These are phyloP conservation scores for Xylaria arbuscula DNA, from an alignment of 2,329 filamentous ascomycete species.

Conservation along the genomic window DNA sequence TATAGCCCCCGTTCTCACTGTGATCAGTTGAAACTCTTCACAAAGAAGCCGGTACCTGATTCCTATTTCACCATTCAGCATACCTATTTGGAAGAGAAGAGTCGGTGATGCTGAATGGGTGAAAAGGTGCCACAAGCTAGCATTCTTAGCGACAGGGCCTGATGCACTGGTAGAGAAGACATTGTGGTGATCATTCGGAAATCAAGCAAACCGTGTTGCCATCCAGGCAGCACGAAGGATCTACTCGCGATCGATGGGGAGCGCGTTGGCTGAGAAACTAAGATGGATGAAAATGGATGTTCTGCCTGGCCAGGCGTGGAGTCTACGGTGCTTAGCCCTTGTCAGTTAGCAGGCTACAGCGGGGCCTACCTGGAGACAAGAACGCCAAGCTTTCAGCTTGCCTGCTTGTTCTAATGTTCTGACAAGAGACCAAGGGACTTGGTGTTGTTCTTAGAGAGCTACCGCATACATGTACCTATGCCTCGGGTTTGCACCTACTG, in stretches of 20 bases:
- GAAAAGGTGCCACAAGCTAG: constrained; percentile 1
- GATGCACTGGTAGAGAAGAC: neutral
- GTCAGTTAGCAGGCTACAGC: constrained; percentile 33
- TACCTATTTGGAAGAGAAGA: constrained; percentile 1
- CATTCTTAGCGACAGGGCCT: neutral
- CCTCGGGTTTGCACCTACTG: neutral
- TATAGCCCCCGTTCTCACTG: neutral
- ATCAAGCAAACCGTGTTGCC: neutral
- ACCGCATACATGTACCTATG: too few relatives aligned
- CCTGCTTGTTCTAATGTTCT: neutral
- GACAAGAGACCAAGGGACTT: too few relatives aligned
- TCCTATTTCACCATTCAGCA: neutral
- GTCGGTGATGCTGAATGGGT: constrained; percentile 6
- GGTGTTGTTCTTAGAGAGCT: too few relatives aligned
- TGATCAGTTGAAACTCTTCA: neutral
- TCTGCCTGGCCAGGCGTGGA: constrained; percentile 36
- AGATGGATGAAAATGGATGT: constrained; percentile 15
- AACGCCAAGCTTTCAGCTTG: constrained; percentile 12
- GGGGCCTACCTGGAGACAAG: constrained; percentile 21
- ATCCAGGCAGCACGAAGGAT: constrained; percentile 16
- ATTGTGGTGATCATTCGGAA: neutral
- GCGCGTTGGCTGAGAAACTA: neutral
- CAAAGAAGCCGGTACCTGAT: too few relatives aligned
- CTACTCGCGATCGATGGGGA: neutral
- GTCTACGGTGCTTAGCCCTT: constrained; percentile 4